Base-by-base conservation (phyloP, 306 rosid genomes). In the Ziziphus jujuba region DNA sequence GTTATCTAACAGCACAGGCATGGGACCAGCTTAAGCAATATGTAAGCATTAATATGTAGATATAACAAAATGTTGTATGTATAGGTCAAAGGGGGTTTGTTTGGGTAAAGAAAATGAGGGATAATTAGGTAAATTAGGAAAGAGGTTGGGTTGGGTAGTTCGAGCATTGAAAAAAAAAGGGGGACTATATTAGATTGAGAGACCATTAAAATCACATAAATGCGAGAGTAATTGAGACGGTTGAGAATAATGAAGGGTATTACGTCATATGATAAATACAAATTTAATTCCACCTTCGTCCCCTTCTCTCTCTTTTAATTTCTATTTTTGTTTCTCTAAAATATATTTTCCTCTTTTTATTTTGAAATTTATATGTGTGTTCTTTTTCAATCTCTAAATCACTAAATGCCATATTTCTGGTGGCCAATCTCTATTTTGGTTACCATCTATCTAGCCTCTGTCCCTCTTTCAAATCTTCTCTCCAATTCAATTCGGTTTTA, bases 171-270 rank as follows among this genome's bases (percentile, higher is more conserved):
- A n/a, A 79, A 72, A 75, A 78, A 79, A 79, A 20, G 61, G 81
- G 66, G 16, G 56, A 72, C 77, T 71, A 63, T 72, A 80, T 87
- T 86, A 82, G 84, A 75, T 71, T 71, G 81, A 75, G 66, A 77
- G 83, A 67, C 77, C 87, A 89, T 85, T 87, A 76, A 85, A 80
- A 83, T 56, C 82, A 78, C 77, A 83, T 87, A 90, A 90, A 85
- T 90, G 95, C 97, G 73, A 73, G 75, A 87, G 88, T 87, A 87
- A 87, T 80, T 85, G 95, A 81, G 77, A 76, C 95, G 23, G 90
- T 85, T 87, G 96, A 83, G 81, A 84, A 75, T 80, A 71, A 87
- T 75, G 90, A 82, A 66, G 77, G 81, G 72, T 64, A 78, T 72
- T 76, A 64, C 87, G 82, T 87, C 89, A 77, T 74, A 57, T 83